Conservation (phyloP, 768 basidiomycete species). For the Lactarius deliciosus region DNA sequence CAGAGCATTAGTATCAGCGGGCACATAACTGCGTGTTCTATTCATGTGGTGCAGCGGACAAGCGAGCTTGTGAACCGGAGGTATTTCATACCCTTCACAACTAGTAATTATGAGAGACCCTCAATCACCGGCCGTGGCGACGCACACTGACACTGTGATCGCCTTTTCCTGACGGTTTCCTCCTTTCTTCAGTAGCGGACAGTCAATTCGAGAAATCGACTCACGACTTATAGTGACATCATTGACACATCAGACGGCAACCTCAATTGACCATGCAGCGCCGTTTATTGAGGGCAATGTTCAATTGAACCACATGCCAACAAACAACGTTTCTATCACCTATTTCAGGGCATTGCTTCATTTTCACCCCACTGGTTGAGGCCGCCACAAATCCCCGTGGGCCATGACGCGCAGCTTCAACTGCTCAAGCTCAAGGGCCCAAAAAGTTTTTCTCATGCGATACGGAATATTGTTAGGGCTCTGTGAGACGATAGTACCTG, state of each 20-base stretch:
- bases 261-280: neutral
- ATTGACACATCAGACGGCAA: neutral
- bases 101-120: neutral
- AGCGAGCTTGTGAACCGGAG: neutral
- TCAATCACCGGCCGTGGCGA: neutral
- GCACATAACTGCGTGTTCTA: neutral
- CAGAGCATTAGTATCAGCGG: neutral
- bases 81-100: neutral
- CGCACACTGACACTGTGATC: no score
- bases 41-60: neutral
- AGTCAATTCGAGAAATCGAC: neutral
- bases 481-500: neutral
- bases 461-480: neutral
- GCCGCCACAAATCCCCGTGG: neutral
- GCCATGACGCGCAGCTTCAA: neutral
- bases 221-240: neutral
- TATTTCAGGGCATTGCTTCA: neutral
- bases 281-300: neutral
- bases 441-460: neutral
- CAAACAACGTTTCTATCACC: neutral
- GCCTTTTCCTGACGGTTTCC: neutral
- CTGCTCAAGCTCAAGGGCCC: neutral
- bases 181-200: neutral
- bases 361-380: neutral
- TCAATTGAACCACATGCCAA: neutral